Evolutionary conservation across 1,284 basidiomycete species (phyloP).

Genomic region (Melampsora larici-populina): DNA sequence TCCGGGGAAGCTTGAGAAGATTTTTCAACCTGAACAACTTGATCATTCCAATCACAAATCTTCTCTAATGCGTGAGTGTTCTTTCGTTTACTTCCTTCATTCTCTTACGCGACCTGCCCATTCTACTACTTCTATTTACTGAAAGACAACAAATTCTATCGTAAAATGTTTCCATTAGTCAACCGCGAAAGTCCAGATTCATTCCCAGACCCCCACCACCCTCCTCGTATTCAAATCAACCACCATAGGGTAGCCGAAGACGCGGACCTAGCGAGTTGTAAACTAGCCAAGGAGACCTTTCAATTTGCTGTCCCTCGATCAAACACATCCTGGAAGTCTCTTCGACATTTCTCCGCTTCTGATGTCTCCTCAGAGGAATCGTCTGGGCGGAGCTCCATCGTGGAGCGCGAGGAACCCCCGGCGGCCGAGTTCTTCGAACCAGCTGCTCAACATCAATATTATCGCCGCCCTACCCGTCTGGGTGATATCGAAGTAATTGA

Average conservation of each 20-base stretch:
- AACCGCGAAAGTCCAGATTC: too few species aligned
- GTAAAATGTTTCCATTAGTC: not conserved
- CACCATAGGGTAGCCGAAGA: not conserved
- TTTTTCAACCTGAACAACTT: constrained; percentile 28
- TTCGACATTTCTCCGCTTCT: constrained; percentile 3
- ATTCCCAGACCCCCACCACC: too few species aligned
- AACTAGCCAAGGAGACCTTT: constrained; percentile 14
- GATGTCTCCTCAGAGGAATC: constrained; percentile 4
- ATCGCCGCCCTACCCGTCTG: not conserved
- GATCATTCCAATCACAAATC: not conserved
- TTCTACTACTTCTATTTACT: too few species aligned
- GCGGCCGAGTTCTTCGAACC: not conserved
- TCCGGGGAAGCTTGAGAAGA: constrained; percentile 30
- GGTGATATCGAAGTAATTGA: constrained; percentile 7
- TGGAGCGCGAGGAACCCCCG: not conserved
- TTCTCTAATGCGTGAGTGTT: not conserved
- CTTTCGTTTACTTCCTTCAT: too few species aligned
- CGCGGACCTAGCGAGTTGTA: not conserved
- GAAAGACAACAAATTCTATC: too few species aligned
- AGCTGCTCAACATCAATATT: not conserved
- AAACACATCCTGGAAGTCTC: constrained; percentile 22
- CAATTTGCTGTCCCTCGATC: constrained; percentile 18
- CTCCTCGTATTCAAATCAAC: not conserved
- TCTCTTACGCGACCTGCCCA: too few species aligned
- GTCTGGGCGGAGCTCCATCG: not conserved